Evolutionary conservation across 306 rosid species (phyloP), one percentile per base, ranked within the genome.

Genomic region (Vicia villosa): DNA sequence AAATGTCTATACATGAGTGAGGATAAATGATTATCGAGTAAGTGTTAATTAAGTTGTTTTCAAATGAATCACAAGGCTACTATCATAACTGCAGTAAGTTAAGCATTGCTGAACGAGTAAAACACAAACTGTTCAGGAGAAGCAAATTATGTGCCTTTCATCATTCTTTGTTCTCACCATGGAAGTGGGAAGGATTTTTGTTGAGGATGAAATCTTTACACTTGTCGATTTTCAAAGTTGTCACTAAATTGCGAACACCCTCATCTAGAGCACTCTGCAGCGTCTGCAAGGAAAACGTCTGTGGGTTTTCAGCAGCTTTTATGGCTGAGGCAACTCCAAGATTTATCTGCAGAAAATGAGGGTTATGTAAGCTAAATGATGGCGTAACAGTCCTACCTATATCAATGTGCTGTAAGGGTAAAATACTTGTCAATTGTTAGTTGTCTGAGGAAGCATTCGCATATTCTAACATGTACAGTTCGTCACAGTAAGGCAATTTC

Each of bases 231-330:
- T 78, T 70, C 65, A 82, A 59, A 22, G 80, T 66, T 2, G 77
- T 16, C 63, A 22, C 37, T 11, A 67, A 55, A 32, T 60, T 75
- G 16, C 9, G 37, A 19, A 75, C 51, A 45, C 58, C 6, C 8
- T 61, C 70, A 47, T 72, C 74, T 3, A 75, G n/a, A 57, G 73
- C 57, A 66, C 49, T 66, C 52, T 67, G 76, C 55, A 82, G 75
- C 59, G 43, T 70, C 50, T 78, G 76, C 50, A 20, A 74, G 63
- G 83, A 70, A 82, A 74, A 22, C 64, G 67, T 13, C 22, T 66
- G 62, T 9, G 83, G 86, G 14, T 75, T 67, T 75, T 79, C 76
- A 46, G 58, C 69, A 79, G 70, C 68, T 66, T 41, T 82, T 40
- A 2, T 67, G 57, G 68, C 79, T 9, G 75, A 46, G 30, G 26